phyloP scores from a whole-genome alignment of 1,284 basidiomycete species.

The Leccinum subrobustum region DNA sequence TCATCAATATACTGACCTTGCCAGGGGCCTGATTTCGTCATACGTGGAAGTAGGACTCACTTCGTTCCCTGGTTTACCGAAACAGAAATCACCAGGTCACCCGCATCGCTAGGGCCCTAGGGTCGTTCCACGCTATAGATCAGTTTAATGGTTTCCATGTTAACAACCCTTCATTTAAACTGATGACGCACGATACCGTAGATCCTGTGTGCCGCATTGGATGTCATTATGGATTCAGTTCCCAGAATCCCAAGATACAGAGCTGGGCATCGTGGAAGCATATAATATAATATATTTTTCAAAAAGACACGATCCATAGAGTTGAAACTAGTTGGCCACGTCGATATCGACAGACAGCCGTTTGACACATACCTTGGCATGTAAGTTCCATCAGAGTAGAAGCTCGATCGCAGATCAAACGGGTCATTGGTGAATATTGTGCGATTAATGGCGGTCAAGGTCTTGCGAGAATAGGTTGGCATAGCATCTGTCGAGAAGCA shows the following conservation, averaged over 20 bases:
- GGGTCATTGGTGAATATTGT: background rate
- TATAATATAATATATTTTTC: background rate
- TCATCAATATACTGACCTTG: background rate
- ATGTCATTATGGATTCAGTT: background rate
- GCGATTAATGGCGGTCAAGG: background rate
- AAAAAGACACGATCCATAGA: background rate
- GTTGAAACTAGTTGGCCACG: background rate
- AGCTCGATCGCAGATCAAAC: background rate
- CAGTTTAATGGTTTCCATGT: background rate
- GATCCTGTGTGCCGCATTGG: background rate
- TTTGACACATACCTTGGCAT: background rate
- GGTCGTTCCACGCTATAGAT: background rate
- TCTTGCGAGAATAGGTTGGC: background rate
- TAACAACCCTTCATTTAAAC: background rate
- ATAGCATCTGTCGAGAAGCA: background rate
- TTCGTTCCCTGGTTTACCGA: too few species aligned
- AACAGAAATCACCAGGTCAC: background rate
- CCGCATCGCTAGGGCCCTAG: background rate
- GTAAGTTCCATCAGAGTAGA: background rate
- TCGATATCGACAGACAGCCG: background rate
- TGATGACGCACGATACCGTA: background rate
- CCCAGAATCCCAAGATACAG: background rate
- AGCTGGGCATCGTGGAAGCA: background rate
- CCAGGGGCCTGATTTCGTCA: background rate
- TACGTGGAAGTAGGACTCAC: background rate